phyloP scores from a whole-genome alignment of 2,329 filamentous ascomycete genomes.

The Colletotrichum graminicola region DNA sequence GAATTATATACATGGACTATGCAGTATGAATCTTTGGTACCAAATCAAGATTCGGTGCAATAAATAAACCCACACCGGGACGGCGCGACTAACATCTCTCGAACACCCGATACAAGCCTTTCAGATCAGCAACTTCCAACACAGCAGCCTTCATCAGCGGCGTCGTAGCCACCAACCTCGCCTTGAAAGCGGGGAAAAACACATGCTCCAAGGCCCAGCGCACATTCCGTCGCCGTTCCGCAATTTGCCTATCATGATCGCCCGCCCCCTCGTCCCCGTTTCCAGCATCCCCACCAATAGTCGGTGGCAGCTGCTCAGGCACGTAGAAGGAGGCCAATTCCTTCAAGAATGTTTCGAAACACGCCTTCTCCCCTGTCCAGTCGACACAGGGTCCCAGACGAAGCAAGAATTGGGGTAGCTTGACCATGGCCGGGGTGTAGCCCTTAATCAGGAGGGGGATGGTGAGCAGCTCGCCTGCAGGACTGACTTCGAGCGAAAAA shows the following conservation, averaged over 20 bases:
- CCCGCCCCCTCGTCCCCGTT: conserved; percentile 50
- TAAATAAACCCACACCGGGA: not conserved
- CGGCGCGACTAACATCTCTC: conserved; percentile 78
- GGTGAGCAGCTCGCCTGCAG: conserved; percentile 79
- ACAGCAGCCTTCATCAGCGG: conserved; percentile 79
- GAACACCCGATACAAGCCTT: conserved; percentile 93
- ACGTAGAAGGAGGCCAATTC: conserved; percentile 93
- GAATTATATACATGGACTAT: not conserved
- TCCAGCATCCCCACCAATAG: conserved; percentile 47
- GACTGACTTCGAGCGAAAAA: conserved; percentile 86
- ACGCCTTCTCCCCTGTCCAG: conserved; percentile 86
- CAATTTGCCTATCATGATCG: conserved; percentile 61
- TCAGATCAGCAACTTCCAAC: conserved; percentile 90
- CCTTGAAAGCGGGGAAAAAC: conserved; percentile 90
- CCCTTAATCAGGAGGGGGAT: conserved; percentile 90
- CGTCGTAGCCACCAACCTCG: conserved; percentile 84
- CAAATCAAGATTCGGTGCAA: not conserved
- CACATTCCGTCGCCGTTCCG: conserved; percentile 75
- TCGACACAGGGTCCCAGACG: conserved; percentile 88
- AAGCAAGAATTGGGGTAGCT: conserved; percentile 89
- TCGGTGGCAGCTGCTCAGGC: conserved; percentile 81
- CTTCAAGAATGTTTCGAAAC: conserved; percentile 86
- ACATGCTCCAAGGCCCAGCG: conserved; percentile 83
- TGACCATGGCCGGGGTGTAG: conserved; percentile 86
- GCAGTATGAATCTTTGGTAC: not conserved